Conservation (phyloP, 1,284 basidiomycete genomes). For the Austropuccinia psidii region DNA sequence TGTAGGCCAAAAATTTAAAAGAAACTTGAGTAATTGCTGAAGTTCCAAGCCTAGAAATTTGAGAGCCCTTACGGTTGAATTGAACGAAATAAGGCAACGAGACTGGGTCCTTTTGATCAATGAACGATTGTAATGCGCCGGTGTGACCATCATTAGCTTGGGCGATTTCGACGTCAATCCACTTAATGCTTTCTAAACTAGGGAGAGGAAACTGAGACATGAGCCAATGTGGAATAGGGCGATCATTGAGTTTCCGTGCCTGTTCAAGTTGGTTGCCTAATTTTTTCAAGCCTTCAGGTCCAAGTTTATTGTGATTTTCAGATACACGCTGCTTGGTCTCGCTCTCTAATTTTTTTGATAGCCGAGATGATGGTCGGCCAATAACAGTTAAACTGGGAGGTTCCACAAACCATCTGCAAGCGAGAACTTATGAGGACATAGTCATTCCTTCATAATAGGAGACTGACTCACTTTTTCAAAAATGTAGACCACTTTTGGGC, state of each 20-base stretch:
- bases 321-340: constrained; percentile 72
- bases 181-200: constrained; percentile 77
- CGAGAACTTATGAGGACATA: background rate
- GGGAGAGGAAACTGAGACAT: constrained; percentile 78
- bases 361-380: constrained; percentile 75
- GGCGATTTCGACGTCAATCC: constrained; percentile 80
- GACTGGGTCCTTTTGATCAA: constrained; percentile 60
- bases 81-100: constrained; percentile 79
- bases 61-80: constrained; percentile 55
- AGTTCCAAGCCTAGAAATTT: background rate
- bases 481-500: constrained; percentile 69
- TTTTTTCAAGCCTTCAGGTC: constrained; percentile 68
- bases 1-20: background rate
- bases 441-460: background rate
- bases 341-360: constrained; percentile 71
- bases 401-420: constrained; percentile 66
- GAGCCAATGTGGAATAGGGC: constrained; percentile 68
- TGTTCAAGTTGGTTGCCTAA: constrained; percentile 64
- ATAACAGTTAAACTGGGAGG: constrained; percentile 63
- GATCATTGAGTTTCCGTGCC: constrained; percentile 80
- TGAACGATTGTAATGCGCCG: constrained; percentile 55
- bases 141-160: constrained; percentile 38
- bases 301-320: constrained; percentile 63
- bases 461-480: constrained; percentile 61
- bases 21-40: background rate